A percentile compares a stretch with the other conserved stretches of the same genome.
These are phyloP conservation scores for Cytauxzoon felis DNA, from an alignment of 169 alveolate species.

Conservation along the genomic window DNA sequence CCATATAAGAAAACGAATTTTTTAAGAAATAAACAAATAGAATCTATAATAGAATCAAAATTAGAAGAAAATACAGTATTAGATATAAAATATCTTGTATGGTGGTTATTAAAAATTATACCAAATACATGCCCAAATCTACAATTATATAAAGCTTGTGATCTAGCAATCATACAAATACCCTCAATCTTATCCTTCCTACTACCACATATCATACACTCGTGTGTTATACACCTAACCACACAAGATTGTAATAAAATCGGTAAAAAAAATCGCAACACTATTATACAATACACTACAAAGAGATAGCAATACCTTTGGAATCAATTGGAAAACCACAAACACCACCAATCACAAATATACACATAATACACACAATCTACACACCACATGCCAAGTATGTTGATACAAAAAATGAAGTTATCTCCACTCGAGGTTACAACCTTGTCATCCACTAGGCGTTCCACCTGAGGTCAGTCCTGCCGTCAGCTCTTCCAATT, in stretches of 20 bases:
- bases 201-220: conserved; percentile 33
- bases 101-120: conserved; percentile 55
- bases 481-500: no score
- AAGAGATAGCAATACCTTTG: conserved; percentile 38
- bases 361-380: conserved; percentile 14
- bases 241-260: conserved; percentile 10
- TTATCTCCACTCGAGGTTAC: no score
- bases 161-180: conserved; percentile 40
- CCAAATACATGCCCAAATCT: conserved; percentile 35
- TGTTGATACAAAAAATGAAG: no score
- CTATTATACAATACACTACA: conserved; percentile 32
- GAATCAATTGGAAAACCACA: conserved; percentile 42
- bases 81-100: conserved; percentile 46
- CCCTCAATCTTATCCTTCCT: conserved; percentile 42
- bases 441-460: no score
- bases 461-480: no score
- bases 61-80: conserved; percentile 45
- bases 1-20: conserved; percentile 37
- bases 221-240: conserved; percentile 25
- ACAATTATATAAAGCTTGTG: conserved; percentile 45
- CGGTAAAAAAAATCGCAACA: conserved; percentile 47
- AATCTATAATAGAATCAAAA: conserved; percentile 20
- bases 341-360: neutral
- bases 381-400: conserved; percentile 49
- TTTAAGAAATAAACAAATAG: conserved; percentile 28